Evolutionary conservation across 164 flowering plant genomes (phyloP), one percentile per base, ranked within the genome.

Genomic region (Tetracentron sinense): DNA sequence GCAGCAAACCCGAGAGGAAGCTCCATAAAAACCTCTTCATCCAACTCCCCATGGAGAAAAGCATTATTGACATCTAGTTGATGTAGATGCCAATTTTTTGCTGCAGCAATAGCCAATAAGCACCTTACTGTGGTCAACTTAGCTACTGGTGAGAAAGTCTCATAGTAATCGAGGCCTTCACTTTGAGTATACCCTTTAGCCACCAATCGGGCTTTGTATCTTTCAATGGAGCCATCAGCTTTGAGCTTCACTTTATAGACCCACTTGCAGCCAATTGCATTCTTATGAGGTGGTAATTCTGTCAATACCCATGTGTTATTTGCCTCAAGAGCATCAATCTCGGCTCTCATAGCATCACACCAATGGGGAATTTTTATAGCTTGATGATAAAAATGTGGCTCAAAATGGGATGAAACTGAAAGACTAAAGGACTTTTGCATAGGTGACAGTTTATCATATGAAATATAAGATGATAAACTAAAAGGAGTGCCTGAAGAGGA

Each of bases 11-110:
- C 47, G 30, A 19, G 61, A 30, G 61, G 61, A 31, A 31, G 7
- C 21, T 47, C 21, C 51, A 47, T 47, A 47, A 6, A 49, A n/a
- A 49, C 22, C 22, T 49, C 53, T 49, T 49, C 53, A 10, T 8
- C 8, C 21, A 49, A 22, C 7, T 49, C 53, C 5, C 53, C 21
- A 49, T 49, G 21, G 7, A n/a, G 22, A 8, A 49, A 49, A 8
- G 25, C 53, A 49, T 49, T 49, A 49, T 49, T 57, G 6, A 58
- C 49, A 15, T 58, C 61, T 4, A 58, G 6, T 38, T 58, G 28
- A 22, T 42, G 49, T 1, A 58, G 16, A 2, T 35, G 10, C 49
- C 61, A 58, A 7, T 38, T 8, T 20, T 42, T 42, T 1, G 19
- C 2, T 1, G 49, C 22, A 38, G 29, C 49, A 35, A 58, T 5